Percentiles rank a stretch among this genome's conserved stretches.
These are phyloP conservation scores for Raddia guianensis DNA, from an alignment of 176 grass and related monocot genomes.

Conservation along the genomic window DNA sequence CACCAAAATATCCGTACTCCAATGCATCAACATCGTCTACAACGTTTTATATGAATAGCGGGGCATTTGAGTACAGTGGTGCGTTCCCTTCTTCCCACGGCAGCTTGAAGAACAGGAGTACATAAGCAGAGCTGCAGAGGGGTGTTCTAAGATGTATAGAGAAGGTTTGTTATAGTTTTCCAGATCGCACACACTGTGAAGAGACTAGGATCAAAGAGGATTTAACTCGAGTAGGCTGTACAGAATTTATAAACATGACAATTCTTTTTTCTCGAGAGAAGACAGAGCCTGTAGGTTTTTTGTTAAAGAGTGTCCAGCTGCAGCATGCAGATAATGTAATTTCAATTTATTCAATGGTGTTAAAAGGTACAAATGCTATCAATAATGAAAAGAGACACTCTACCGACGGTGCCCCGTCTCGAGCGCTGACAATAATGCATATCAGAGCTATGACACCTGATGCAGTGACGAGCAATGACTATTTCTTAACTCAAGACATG, in stretches of 20 bases:
- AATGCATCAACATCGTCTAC: slow-evolving; percentile 41
- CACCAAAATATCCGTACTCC: slow-evolving; percentile 41
- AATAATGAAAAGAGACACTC: too few relatives aligned
- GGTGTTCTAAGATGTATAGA: not conserved
- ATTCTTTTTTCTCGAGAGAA: slow-evolving; percentile 14
- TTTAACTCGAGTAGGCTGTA: slow-evolving; percentile 7
- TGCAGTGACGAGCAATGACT: too few relatives aligned
- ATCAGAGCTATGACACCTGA: too few relatives aligned
- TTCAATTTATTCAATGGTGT: too few relatives aligned
- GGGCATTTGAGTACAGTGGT: slow-evolving; percentile 73
- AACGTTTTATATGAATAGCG: slow-evolving; percentile 46
- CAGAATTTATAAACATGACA: slow-evolving; percentile 17
- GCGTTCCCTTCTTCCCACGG: slow-evolving; percentile 52
- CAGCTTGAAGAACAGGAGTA: slow-evolving; percentile 39
- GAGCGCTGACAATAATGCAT: too few relatives aligned
- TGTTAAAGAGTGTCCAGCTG: too few relatives aligned
- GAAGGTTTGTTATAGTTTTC: not conserved
- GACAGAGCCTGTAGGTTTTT: not conserved
- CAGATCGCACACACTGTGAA: not conserved
- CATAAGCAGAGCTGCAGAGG: not conserved
- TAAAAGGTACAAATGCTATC: too few relatives aligned
- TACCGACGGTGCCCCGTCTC: too few relatives aligned
- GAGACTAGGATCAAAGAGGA: slow-evolving; percentile 1
- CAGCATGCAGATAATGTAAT: too few relatives aligned
- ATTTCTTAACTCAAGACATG: too few relatives aligned